A percentile compares a stretch with the other conserved stretches of the same genome.
These are phyloP conservation scores for Tardiomyces blankii DNA, from an alignment of 1,139 yeast species.

Conservation along the genomic window DNA sequence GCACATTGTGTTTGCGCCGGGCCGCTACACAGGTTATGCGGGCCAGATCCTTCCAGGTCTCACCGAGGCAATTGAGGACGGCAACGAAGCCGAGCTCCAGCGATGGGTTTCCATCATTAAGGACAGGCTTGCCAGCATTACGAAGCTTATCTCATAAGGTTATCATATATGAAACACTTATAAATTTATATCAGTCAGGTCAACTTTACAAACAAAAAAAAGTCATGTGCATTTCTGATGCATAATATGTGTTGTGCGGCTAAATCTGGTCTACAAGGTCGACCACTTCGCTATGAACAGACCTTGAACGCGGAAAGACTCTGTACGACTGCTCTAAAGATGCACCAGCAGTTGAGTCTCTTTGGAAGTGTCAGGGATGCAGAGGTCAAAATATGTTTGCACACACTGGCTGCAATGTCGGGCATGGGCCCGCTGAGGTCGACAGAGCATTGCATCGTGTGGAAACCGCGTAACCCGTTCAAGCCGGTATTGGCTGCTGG, in stretches of 20 bases:
- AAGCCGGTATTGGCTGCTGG: conserved; percentile 23
- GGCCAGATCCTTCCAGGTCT: conserved; percentile 77
- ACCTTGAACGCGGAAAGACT: no score
- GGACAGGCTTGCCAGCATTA: conserved; percentile 18
- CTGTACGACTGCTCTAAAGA: conserved; percentile 4
- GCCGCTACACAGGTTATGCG: conserved; percentile 76
- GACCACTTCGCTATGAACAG: no score
- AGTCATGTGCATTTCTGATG: no score
- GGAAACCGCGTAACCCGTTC: conserved; percentile 23
- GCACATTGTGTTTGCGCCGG: conserved; percentile 76
- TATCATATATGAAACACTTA: no score
- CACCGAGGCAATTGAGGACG: conserved; percentile 68
- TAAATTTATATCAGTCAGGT: no score
- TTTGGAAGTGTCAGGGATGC: conserved; percentile 20
- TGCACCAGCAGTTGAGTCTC: conserved; percentile 28
- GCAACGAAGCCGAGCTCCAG: conserved; percentile 39
- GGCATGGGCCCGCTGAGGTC: conserved; percentile 24
- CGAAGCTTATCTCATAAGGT: conserved; percentile 17
- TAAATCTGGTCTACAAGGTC: no score
- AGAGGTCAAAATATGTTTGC: conserved; percentile 24
- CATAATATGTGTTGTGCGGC: no score
- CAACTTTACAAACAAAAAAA: no score
- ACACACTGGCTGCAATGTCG: conserved; percentile 24
- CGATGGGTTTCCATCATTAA: conserved; percentile 46
- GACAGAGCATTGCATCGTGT: conserved; percentile 19